A percentile compares a stretch with the other conserved stretches of the same genome.
Conservation (phyloP, 768 basidiomycete genomes). For the Suillus bovinus region DNA sequence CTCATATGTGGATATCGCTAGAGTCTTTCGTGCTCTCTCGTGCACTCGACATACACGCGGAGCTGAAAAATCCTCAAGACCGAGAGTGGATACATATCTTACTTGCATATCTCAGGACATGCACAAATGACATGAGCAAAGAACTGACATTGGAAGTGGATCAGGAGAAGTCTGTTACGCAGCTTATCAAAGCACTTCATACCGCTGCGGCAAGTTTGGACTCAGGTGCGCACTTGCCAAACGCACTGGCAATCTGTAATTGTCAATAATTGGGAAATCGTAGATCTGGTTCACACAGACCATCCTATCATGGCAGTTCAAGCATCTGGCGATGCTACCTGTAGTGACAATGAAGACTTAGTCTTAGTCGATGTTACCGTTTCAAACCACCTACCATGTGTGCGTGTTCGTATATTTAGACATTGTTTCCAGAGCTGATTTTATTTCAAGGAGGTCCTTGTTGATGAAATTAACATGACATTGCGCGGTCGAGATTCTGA, state of each 20-base stretch:
- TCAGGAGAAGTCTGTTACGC: constrained; percentile 49
- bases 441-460: constrained; percentile 50
- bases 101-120: constrained; percentile 73
- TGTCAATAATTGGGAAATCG: constrained; percentile 13
- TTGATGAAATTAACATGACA: constrained; percentile 62
- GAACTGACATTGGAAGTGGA: constrained; percentile 57
- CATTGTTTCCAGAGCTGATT: constrained; percentile 12
- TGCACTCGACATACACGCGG: constrained; percentile 66
- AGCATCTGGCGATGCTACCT: constrained; percentile 45
- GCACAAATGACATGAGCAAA: constrained; percentile 52
- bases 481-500: constrained; percentile 65
- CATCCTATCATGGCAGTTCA: constrained; percentile 67
- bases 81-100: constrained; percentile 81
- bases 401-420: constrained; percentile 39
- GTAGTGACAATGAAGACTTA: constrained; percentile 66
- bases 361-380: constrained; percentile 60
- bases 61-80: constrained; percentile 59
- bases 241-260: constrained; percentile 3
- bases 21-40: constrained; percentile 78
- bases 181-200: constrained; percentile 50
- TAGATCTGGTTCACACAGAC: constrained; percentile 68
- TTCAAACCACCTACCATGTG: constrained; percentile 73
- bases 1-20: constrained; percentile 77
- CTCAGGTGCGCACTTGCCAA: constrained; percentile 41
- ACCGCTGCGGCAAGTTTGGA: constrained; percentile 52